Conservation (phyloP, 768 basidiomycete genomes). For the Serendipita indica region DNA sequence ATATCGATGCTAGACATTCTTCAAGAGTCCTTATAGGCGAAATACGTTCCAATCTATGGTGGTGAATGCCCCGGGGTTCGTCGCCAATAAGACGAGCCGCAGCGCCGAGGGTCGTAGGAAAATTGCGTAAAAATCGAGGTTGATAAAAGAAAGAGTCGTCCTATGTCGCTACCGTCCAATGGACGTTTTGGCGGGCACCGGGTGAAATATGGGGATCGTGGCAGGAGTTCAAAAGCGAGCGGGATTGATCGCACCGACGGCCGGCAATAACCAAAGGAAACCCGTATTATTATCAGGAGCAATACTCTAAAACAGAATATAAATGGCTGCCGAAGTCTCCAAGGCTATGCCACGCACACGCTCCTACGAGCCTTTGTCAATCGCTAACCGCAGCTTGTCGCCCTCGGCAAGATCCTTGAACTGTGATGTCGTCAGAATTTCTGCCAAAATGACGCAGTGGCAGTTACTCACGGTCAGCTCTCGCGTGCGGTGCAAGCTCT, state of each 20-base stretch:
- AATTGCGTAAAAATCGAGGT: neutral
- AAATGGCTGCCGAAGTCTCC: too few species aligned
- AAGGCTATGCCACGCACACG: too few species aligned
- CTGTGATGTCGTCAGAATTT: constrained; percentile 17
- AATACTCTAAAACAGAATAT: too few species aligned
- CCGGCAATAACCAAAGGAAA: neutral
- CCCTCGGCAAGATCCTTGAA: constrained; percentile 30
- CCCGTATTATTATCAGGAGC: too few species aligned
- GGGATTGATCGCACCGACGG: too few species aligned
- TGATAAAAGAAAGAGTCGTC: neutral
- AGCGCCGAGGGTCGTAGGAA: neutral
- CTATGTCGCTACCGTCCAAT: too few species aligned
- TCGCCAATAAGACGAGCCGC: too few species aligned
- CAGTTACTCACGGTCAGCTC: constrained; percentile 47
- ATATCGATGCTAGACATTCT: neutral
- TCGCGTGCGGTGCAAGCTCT: constrained; percentile 64
- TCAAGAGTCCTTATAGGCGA: neutral
- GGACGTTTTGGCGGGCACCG: too few species aligned
- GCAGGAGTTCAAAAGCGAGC: neutral
- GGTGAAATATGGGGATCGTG: neutral
- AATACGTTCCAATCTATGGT: too few species aligned
- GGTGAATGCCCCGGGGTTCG: neutral
- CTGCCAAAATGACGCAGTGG: neutral
- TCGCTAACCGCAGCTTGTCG: constrained; percentile 32
- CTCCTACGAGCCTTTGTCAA: constrained; percentile 38